Base-by-base conservation (phyloP, 2,329 filamentous ascomycete genomes). In the Byssothecium circinans region DNA sequence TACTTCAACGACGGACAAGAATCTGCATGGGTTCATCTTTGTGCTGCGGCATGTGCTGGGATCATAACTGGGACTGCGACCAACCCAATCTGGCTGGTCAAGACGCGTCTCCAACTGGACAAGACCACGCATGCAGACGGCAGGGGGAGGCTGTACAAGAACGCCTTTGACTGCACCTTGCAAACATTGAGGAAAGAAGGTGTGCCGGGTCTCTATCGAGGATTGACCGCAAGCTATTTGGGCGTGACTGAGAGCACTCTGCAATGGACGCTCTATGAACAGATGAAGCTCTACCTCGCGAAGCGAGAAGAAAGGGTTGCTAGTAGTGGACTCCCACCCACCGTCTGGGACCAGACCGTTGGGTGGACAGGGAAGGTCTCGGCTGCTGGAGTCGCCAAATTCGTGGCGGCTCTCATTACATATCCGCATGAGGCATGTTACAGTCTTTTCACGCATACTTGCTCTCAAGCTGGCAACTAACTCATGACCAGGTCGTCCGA, bases 1-100 rank as follows among this genome's bases (percentile, higher is more conserved):
- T 81, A 86, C 60, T 84, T 89, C 67, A 90, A 92, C 72, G 65
- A 82, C 58, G 83, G 86, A 40, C 68, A 84, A 59, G 82, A 91
- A 65, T 81, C 83, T 12, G 81, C 87, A 0, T 87, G 83, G 78
- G 85, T 96, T 10, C 90, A 96, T 68, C 78, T 96, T 8, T 76
- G 82, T 38, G 86, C 90, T 1, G 91, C 88, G 4, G 83, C 88
- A 1, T 78, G 81, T 14, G 91, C 91, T 1, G 91, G 91, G 2
- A 82, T 96, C 35, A 85, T 86, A 6, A 96, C 92, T 0, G 89
- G 89, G 38, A 96, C 92, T 1, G 89, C 87, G 18, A 97, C 91
- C 30, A 96, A 96, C 71, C 91, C 91, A 1, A 96, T 97, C 64
- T 97, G 91, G 91, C 81, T 97, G 54, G 84, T 97, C 66, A 97